Evolutionary conservation across 768 basidiomycete genomes (phyloP).

Genomic region (Boletus pseudopeckii): DNA sequence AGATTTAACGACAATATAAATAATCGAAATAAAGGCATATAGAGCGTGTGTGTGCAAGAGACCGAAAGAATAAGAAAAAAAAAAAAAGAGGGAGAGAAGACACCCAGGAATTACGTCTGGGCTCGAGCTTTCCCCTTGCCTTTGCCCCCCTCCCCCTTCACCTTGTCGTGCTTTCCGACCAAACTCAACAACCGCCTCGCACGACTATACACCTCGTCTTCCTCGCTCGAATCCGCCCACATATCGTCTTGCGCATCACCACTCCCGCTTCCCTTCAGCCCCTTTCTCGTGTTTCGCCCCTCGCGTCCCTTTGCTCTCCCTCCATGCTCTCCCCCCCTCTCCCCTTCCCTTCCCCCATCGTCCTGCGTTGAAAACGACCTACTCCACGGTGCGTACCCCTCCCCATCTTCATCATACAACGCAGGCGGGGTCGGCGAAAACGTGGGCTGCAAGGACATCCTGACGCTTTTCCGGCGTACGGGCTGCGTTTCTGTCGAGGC

Average conservation of each 20-base stretch:
- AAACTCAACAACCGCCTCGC: constrained; percentile 54
- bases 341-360: constrained; percentile 5
- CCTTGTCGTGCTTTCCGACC: constrained; percentile 32
- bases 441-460: constrained; percentile 73
- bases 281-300: neutral
- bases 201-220: constrained; percentile 62
- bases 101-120: neutral
- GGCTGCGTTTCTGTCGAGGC: constrained; percentile 17
- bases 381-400: constrained; percentile 11
- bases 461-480: constrained; percentile 61
- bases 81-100: neutral
- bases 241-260: constrained; percentile 32
- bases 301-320: constrained; percentile 2
- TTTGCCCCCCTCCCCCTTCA: constrained; percentile 2
- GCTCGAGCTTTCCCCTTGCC: constrained; percentile 8
- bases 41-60: neutral
- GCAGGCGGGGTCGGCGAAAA: constrained; percentile 72
- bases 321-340: neutral
- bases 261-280: neutral
- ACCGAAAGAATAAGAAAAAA: neutral
- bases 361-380: constrained; percentile 9
- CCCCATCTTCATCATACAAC: constrained; percentile 47
- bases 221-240: constrained; percentile 77
- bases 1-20: neutral
- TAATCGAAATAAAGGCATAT: neutral